phyloP scores from a whole-genome alignment of 345 rosid species.

The Hypericum perforatum region DNA sequence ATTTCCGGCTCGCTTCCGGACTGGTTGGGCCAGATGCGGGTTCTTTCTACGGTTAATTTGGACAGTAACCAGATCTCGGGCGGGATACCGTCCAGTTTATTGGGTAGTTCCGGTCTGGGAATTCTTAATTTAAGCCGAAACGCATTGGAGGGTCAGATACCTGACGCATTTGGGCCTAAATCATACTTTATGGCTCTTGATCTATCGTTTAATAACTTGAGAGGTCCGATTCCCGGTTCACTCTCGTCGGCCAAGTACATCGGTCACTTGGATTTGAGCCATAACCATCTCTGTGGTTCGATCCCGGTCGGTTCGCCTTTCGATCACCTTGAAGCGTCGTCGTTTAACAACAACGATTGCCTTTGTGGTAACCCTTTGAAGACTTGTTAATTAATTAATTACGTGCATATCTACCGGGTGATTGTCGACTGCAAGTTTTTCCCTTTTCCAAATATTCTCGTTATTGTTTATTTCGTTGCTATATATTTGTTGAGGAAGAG shows the following conservation, averaged over 20 bases:
- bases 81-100: constrained; percentile 39
- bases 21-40: constrained; percentile 61
- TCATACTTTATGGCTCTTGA: constrained; percentile 74
- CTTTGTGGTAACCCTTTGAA: constrained; percentile 74
- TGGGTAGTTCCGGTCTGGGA: constrained; percentile 51
- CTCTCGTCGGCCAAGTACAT: constrained; percentile 47
- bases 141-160: constrained; percentile 57
- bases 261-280: constrained; percentile 81
- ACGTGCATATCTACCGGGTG: neutral
- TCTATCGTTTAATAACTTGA: constrained; percentile 52
- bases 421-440: neutral
- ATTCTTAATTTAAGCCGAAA: constrained; percentile 73
- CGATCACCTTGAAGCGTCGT: constrained; percentile 57
- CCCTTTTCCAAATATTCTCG: neutral
- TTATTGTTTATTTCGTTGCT: neutral
- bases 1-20: constrained; percentile 52
- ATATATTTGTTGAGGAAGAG: no score
- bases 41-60: constrained; percentile 61
- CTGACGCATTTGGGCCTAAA: constrained; percentile 60
- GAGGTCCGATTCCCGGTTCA: constrained; percentile 61
- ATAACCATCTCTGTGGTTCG: constrained; percentile 78
- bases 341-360: constrained; percentile 63
- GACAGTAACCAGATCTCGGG: constrained; percentile 60
- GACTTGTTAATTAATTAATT: constrained; percentile 44
- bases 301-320: constrained; percentile 80